A percentile compares a stretch with the other conserved stretches of the same genome.
Conservation (phyloP, 805 yeast genomes). For the Wickerhamiella sergipiensis region DNA sequence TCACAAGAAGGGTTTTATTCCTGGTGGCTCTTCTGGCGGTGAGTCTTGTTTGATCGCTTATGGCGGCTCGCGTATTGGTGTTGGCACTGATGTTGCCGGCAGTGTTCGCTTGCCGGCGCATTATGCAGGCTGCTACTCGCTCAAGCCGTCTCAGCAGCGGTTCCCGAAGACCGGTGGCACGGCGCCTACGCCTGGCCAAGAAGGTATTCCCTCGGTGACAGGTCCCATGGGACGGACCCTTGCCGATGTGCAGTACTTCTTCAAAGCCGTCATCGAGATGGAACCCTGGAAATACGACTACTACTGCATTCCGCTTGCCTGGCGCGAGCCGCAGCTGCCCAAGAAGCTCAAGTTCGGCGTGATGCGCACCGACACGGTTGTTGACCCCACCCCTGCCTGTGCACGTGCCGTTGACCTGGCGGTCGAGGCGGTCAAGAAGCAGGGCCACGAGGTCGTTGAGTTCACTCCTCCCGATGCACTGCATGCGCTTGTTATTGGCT, state of each 20-base stretch:
- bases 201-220: conserved; percentile 26
- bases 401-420: conserved; percentile 28
- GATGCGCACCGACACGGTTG: conserved; percentile 34
- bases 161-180: conserved; percentile 32
- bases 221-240: conserved; percentile 34
- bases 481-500: conserved; percentile 45
- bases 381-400: conserved; percentile 38
- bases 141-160: conserved; percentile 38
- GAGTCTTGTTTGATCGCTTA: conserved; percentile 35
- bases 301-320: conserved; percentile 34
- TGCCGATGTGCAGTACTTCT: conserved; percentile 36
- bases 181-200: conserved; percentile 33
- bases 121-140: conserved; percentile 36
- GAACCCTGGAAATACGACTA: conserved; percentile 48
- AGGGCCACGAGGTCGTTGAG: conserved; percentile 35
- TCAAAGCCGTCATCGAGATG: conserved; percentile 32
- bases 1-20: conserved; percentile 30
- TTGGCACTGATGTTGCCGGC: conserved; percentile 47
- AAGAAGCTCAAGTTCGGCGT: conserved; percentile 35
- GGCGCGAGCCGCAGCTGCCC: conserved; percentile 32
- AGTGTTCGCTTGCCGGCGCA: conserved; percentile 44
- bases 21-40: conserved; percentile 46
- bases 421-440: conserved; percentile 28
- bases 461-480: conserved; percentile 38
- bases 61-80: conserved; percentile 38